Evolutionary conservation across 345 rosid species (phyloP), one percentile per base, ranked within the genome.

Genomic region (Camelina neglecta): DNA sequence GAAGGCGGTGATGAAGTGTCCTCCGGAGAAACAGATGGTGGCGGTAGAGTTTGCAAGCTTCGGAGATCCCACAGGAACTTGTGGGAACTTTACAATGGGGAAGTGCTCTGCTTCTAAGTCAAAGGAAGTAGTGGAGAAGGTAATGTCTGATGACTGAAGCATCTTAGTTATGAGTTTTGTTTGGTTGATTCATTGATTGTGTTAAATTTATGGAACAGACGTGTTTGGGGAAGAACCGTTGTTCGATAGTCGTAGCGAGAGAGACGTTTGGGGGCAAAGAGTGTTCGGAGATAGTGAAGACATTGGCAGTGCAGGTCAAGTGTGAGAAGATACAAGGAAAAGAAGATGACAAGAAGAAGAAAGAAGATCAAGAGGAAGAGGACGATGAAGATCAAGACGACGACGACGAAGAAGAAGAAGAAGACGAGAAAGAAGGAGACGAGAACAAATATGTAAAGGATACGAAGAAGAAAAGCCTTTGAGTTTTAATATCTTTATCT

Each of bases 11-110:
- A 62, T 92, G 23, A 76, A 24, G 49, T 94, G 96, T 72, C 78
- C 87, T 8, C 39, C 60, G 44, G 26, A 48, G 39, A 85, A 84
- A 82, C 60, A 81, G 71, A 82, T 92, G 9, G 75, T 77, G 7
- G 66, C 67, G 0, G 89, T 93, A 4, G 88, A 91, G 69, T 94
- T 91, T 67, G 95, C 93, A 1, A 87, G 90, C 84, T 93, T 79
- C 8, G 97, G 98, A 18, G 77, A 87, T 75, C 88, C 96, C 7
- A 35, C 11, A 9, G 96, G 97, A 21, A 8, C 81, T 18, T 93
- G 96, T 67, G 96, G 97, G 11, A 49, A 51, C 69, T 88, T 65
- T 70, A 4, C 11, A 2, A 11, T 56, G 45, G 97, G 93, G 41
- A 81, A 78, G 0, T 93, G 98, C 84, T 75, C 61, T 33, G 81